Conservation (phyloP, 495 filamentous ascomycete genomes). For the Aspergillus bridgeri region DNA sequence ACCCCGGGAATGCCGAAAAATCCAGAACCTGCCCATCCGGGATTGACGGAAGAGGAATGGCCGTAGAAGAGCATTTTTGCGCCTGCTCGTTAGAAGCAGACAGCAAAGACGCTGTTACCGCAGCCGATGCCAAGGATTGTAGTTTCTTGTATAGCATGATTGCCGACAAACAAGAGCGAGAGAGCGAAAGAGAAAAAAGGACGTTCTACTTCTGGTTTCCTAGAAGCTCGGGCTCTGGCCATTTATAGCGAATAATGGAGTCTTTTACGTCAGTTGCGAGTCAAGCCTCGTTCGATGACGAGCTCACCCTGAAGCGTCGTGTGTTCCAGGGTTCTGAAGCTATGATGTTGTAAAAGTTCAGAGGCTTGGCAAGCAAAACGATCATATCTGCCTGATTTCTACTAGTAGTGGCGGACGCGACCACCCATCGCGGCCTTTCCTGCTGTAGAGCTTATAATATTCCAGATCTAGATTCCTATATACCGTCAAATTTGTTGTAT, state of each 20-base stretch:
- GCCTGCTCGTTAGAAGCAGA: not conserved
- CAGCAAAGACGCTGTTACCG: not conserved
- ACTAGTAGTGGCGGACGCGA: too few relatives aligned
- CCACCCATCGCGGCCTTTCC: too few relatives aligned
- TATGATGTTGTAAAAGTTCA: too few relatives aligned
- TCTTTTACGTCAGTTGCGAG: not conserved
- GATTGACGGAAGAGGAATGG: slow-evolving; percentile 1
- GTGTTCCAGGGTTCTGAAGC: not conserved
- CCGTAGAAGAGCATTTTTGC: slow-evolving; percentile 2
- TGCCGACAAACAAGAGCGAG: not conserved
- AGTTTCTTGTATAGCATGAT: slow-evolving; percentile 1
- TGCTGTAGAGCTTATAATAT: too few relatives aligned
- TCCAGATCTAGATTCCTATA: too few relatives aligned
- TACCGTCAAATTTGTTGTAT: too few relatives aligned
- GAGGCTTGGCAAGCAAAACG: too few relatives aligned
- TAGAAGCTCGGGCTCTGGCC: not conserved
- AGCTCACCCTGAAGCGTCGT: not conserved
- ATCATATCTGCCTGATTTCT: too few relatives aligned
- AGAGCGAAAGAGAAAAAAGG: not conserved
- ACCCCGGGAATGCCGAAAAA: not conserved
- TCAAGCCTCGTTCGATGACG: not conserved
- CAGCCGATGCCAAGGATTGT: not conserved
- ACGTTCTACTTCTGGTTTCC: not conserved
- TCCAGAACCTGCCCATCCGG: slow-evolving; percentile 4
- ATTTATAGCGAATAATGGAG: not conserved